Base-by-base conservation (phyloP, 78 protist genomes). In the Tieghemostelium lacteum region DNA sequence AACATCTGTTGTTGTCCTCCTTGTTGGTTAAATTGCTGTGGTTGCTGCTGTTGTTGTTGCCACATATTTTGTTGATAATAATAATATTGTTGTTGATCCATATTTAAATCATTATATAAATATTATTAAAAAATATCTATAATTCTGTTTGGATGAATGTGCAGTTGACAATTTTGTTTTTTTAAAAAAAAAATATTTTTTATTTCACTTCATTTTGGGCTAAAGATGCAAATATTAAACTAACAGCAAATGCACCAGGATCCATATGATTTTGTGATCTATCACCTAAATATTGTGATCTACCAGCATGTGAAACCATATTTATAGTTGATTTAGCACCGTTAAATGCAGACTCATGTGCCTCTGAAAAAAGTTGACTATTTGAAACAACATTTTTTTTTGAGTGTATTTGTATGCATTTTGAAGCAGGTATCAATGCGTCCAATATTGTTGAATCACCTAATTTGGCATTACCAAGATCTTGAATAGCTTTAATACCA, bases 391-490 rank as follows among this genome's bases (percentile, higher is more conserved):
- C 29, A 16, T 28, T 66, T 40, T 52, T 60, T 3, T 3, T 5
- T n/a, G n/a, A n/a, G n/a, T n/a, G n/a, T n/a, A n/a, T n/a, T n/a
- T n/a, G n/a, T 17, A 88, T 26, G 5, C 87, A 75, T 17, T 69
- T 63, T 1, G 57, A 28, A 0, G 95, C 95, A 0, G 95, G 95
- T 4, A 73, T 7, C n/a, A 92, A 39, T 3, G 93, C 86, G 20
- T 92, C 95, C 2, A 92, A 50, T 92, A 80, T 72, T 62, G 91
- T 83, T 39, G 86, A 73, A 73, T 88, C 94, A 36, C 94, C 94
- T 19, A 37, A 3, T 16, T 75, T 70, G 0, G 74, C 52, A 28
- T 73, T 61, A 66, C 94, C 94, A 0, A 75, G 33, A 34, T 52
- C 55, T 52, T 33, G 40, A 33, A 73, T 64, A 36, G 80, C 69